phyloP scores from a whole-genome alignment of 345 rosid genomes.

The Hibiscus trionum region DNA sequence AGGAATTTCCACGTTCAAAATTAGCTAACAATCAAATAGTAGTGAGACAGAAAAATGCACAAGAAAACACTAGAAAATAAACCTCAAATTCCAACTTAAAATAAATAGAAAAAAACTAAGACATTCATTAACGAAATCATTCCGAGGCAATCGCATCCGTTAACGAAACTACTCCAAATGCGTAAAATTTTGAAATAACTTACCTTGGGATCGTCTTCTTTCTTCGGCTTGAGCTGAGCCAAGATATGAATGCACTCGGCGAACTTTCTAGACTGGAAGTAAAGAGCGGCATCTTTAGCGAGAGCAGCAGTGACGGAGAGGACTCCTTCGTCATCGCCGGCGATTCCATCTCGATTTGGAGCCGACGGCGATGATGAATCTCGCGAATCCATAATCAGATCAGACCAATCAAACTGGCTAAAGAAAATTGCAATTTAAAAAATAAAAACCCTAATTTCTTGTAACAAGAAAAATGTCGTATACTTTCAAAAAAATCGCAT shows the following conservation, averaged over 20 bases:
- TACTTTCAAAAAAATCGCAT: constrained; percentile 1
- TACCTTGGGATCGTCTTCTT: constrained; percentile 66
- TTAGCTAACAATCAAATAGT: neutral
- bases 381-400: constrained; percentile 47
- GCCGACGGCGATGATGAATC: constrained; percentile 35
- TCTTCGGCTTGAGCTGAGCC: constrained; percentile 36
- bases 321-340: constrained; percentile 30
- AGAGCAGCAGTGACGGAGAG: constrained; percentile 30
- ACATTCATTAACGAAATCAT: neutral
- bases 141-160: neutral
- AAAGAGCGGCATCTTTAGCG: constrained; percentile 67
- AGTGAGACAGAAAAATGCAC: neutral
- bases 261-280: constrained; percentile 66
- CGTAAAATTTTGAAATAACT: neutral
- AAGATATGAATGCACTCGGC: constrained; percentile 61
- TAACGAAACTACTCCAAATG: neutral
- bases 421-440: neutral
- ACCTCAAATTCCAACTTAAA: neutral
- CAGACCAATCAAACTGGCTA: constrained; percentile 14
- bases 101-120: neutral
- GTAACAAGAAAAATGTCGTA: neutral
- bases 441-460: constrained; percentile 15
- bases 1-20: neutral
- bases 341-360: constrained; percentile 18
- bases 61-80: neutral